Conservation (phyloP, 2,329 filamentous ascomycete species). For the Aspergillus tanneri region DNA sequence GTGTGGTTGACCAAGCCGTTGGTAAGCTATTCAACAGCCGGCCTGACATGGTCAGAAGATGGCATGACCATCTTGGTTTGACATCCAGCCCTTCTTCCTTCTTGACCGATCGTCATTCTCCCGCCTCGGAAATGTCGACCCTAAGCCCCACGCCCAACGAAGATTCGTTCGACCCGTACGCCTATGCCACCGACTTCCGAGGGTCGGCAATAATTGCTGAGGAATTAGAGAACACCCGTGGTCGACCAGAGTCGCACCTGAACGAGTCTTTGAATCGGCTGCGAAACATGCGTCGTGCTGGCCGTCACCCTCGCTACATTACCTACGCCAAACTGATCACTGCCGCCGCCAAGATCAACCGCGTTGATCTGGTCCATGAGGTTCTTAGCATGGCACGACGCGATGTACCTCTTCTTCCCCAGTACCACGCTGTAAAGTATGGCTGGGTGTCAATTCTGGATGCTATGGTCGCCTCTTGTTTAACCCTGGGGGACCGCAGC, state of each 20-base stretch:
- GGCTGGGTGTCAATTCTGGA: conserved; percentile 97
- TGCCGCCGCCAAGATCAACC: conserved; percentile 80
- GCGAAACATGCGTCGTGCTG: conserved; percentile 88
- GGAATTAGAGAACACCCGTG: conserved; percentile 76
- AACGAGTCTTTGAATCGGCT: conserved; percentile 80
- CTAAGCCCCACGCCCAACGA: conserved; percentile 65
- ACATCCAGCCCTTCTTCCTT: conserved; percentile 51
- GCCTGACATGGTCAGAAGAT: conserved; percentile 52
- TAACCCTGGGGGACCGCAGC: conserved; percentile 76
- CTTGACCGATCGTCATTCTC: conserved; percentile 40
- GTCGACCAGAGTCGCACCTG: conserved; percentile 69
- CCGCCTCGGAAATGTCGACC: conserved; percentile 47
- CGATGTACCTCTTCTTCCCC: conserved; percentile 79
- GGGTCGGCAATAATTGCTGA: conserved; percentile 89
- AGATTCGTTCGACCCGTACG: conserved; percentile 88
- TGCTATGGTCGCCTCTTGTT: conserved; percentile 89
- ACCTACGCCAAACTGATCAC: conserved; percentile 95
- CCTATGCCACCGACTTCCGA: conserved; percentile 86
- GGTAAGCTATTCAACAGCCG: conserved; percentile 50
- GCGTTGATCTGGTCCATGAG: conserved; percentile 78
- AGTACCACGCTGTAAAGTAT: conserved; percentile 85
- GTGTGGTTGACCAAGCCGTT: conserved; percentile 59
- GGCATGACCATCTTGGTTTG: conserved; percentile 55
- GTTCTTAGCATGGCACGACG: conserved; percentile 84
- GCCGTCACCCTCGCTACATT: conserved; percentile 90